Base-by-base conservation (phyloP, 345 rosid genomes). In the Gossypium mustelinum region DNA sequence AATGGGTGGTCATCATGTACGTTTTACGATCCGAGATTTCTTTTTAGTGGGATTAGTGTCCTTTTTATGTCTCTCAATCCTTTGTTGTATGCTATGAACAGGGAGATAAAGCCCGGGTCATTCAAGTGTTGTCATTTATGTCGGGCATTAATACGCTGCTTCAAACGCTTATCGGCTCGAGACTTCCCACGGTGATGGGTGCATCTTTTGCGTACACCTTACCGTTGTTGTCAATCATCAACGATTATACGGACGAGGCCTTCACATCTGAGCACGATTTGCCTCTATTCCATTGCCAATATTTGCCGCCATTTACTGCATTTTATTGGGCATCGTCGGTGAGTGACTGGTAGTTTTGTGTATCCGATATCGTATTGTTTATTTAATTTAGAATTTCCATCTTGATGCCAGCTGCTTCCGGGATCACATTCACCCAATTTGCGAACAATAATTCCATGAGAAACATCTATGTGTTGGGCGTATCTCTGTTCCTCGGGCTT, bases 171-270 rank as follows among this genome's bases (percentile, higher is more conserved):
- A 39, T 89, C 14, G 97, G 98, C 43, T 84, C 94, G 55, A 89
- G 99, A 81, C 94, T 95, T 83, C 99, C 99, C 5, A 86, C 97
- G 0, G 97, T 93, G 84, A 95, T 95, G 99, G 89, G 97, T n/a
- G 92, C 92, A 64, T 93, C 99, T 2, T 73, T 85, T 48, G 99
- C 98, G 1, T 95, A 85, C 79, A 80, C 68, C 50, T 77, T 95
- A 57, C 94, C 99, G 0, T 90, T 95, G n/a, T 66, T 90, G 75
- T 90, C 98, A 5, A 91, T 90, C 79, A 87, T 93, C 75, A 89
- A 84, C 76, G 97, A 95, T 82, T 82, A 82, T 68, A 61, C 77
- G 3, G 85, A 86, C 60, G 88, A 80, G 55, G 83, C 65, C 55
- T 85, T 93, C 74, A 2, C 76, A 9, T 64, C 81, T 9, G 94